Evolutionary conservation across 805 yeast species (phyloP).

Genomic region (Candida adriatica): DNA sequence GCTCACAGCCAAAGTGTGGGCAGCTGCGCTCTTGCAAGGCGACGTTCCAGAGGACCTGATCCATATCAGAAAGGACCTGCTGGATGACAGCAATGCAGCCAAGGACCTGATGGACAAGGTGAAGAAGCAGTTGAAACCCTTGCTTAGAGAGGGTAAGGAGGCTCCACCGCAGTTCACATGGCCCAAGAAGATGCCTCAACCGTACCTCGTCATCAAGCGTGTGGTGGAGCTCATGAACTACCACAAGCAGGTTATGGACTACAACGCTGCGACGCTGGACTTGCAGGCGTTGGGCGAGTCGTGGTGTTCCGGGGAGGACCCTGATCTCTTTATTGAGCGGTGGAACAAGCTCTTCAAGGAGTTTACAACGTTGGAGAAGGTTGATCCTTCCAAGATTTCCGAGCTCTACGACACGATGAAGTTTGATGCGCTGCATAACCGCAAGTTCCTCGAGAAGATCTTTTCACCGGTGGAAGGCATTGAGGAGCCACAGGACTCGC

Average conservation of each 20-base stretch:
- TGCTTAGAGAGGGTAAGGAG: slow-evolving; percentile 89
- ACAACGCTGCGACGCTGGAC: slow-evolving; percentile 55
- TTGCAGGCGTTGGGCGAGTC: slow-evolving; percentile 56
- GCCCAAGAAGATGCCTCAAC: slow-evolving; percentile 99
- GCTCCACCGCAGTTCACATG: slow-evolving; percentile 98
- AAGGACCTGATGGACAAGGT: slow-evolving; percentile 97
- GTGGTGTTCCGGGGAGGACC: slow-evolving; percentile 98
- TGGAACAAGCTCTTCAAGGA: slow-evolving; percentile 97
- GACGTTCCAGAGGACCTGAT: slow-evolving; percentile 72
- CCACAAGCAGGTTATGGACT: slow-evolving; percentile 76
- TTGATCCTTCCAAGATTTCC: slow-evolving; percentile 94
- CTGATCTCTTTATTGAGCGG: slow-evolving; percentile 81
- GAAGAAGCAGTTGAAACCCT: slow-evolving; percentile 90
- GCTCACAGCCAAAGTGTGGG: slow-evolving; percentile 85
- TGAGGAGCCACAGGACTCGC: slow-evolving; percentile 24
- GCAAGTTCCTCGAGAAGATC: slow-evolving; percentile 78
- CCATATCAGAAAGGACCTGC: slow-evolving; percentile 77
- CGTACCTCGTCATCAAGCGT: slow-evolving; percentile 85
- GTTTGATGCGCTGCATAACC: slow-evolving; percentile 93
- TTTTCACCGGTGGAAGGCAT: slow-evolving; percentile 57
- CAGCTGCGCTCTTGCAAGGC: slow-evolving; percentile 57
- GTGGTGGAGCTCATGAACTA: slow-evolving; percentile 95
- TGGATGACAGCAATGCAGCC: slow-evolving; percentile 97
- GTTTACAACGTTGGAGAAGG: slow-evolving; percentile 87
- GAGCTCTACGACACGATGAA: slow-evolving; percentile 98